These are phyloP conservation scores for Apiospora marii DNA, from an alignment of 2,329 filamentous ascomycete genomes.

Conservation along the genomic window DNA sequence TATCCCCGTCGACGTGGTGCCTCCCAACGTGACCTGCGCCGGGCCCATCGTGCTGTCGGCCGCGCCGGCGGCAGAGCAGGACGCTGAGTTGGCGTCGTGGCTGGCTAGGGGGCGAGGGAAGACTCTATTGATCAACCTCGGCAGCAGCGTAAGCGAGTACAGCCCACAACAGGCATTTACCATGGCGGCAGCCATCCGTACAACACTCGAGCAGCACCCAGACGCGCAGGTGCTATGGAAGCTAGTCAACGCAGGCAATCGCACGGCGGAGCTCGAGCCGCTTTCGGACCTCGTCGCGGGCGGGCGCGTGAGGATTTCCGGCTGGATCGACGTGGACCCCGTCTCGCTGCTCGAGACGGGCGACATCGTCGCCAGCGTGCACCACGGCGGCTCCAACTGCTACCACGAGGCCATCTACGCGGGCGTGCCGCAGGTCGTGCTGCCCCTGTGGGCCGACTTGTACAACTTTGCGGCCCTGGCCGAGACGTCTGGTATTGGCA, in stretches of 20 bases:
- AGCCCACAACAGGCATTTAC: background rate
- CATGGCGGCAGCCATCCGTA: background rate
- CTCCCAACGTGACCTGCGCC: background rate
- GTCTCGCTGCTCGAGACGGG: background rate
- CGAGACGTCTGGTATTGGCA: background rate
- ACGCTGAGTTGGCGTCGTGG: background rate
- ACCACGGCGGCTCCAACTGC: conserved; percentile 10
- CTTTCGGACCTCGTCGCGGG: background rate
- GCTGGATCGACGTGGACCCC: conserved; percentile 7
- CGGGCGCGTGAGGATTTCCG: background rate
- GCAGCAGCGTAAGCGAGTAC: conserved; percentile 1
- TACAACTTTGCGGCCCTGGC: background rate
- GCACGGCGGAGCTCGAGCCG: background rate
- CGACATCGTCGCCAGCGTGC: background rate
- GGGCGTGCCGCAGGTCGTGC: background rate
- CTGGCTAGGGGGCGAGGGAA: background rate
- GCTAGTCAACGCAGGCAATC: background rate
- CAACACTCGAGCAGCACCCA: background rate
- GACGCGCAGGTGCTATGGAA: conserved; percentile 2
- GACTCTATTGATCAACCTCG: conserved; percentile 6
- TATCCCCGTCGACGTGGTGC: background rate
- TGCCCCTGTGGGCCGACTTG: conserved; percentile 2
- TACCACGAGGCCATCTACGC: conserved; percentile 13
- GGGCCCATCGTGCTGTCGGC: background rate
- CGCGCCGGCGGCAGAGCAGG: background rate